Evolutionary conservation across 495 filamentous ascomycete species (phyloP).

Genomic region (Aspergillus funiculosus): DNA sequence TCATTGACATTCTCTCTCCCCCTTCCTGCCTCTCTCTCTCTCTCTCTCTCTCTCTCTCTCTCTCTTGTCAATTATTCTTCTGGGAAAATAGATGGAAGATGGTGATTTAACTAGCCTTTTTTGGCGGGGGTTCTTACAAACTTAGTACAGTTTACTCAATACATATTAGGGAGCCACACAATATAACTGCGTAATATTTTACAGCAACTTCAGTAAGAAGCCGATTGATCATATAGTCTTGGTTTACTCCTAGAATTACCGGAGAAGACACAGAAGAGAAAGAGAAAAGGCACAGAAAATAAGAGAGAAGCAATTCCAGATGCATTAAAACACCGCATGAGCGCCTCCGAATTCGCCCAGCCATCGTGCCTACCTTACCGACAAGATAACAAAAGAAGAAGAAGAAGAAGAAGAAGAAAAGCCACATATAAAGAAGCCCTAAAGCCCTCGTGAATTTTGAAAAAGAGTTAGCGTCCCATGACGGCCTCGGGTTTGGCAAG

Average conservation of each 20-base stretch:
- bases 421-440: slow-evolving; percentile 6
- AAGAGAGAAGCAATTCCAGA: slow-evolving; percentile 18
- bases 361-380: not conserved
- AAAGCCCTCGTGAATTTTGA: not conserved
- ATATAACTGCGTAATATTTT: not conserved
- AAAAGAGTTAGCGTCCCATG: slow-evolving; percentile 25
- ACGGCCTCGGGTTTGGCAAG: slow-evolving; percentile 41
- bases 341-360: slow-evolving; percentile 22
- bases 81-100: too few species aligned
- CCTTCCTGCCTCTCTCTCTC: too few species aligned
- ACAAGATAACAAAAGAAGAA: slow-evolving; percentile 15
- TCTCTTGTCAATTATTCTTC: not conserved
- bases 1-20: too few species aligned
- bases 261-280: slow-evolving; percentile 1
- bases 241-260: not conserved
- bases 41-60: too few species aligned
- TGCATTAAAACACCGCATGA: slow-evolving; percentile 34
- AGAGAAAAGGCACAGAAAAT: slow-evolving; percentile 13
- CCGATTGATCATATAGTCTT: too few species aligned
- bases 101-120: too few species aligned
- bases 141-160: too few species aligned
- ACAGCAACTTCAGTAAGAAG: not conserved
- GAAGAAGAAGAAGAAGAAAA: slow-evolving; percentile 15
- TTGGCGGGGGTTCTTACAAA: too few species aligned
- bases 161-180: too few species aligned